A percentile compares a stretch with the other conserved stretches of the same genome.
Conservation (phyloP, 2,329 filamentous ascomycete genomes). For the Trichoderma gracile region DNA sequence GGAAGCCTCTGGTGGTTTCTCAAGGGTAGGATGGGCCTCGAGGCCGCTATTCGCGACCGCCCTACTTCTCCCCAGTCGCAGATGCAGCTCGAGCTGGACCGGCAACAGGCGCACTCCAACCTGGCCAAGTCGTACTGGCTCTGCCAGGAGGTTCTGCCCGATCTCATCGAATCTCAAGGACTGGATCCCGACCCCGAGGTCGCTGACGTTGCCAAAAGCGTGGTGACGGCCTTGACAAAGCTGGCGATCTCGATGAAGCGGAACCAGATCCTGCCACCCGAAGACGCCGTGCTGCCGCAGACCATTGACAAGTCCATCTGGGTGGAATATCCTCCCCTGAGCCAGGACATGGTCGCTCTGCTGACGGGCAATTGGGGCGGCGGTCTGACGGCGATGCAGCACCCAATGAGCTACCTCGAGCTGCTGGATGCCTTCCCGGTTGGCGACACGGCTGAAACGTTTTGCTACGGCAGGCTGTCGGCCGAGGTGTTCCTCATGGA, state of each 20-base stretch:
- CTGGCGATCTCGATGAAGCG: conserved; percentile 80
- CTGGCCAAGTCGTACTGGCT: conserved; percentile 87
- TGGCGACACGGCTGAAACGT: conserved; percentile 70
- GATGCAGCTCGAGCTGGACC: conserved; percentile 55
- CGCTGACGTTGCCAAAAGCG: conserved; percentile 54
- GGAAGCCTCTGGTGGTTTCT: conserved; percentile 89
- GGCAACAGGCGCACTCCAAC: conserved; percentile 80
- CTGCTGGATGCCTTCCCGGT: conserved; percentile 72
- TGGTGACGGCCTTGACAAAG: conserved; percentile 69
- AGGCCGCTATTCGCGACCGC: conserved; percentile 67
- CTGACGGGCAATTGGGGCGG: conserved; percentile 63
- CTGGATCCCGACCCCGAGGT: conserved; percentile 49
- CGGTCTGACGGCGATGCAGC: conserved; percentile 50
- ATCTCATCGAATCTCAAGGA: conserved; percentile 48
- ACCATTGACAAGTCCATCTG: conserved; percentile 80
- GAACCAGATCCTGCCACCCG: conserved; percentile 74
- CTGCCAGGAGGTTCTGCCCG: conserved; percentile 55
- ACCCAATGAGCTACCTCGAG: conserved; percentile 49
- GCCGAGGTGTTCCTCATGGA: conserved; percentile 76
- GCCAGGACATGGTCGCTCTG: conserved; percentile 69
- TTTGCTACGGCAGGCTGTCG: conserved; percentile 77
- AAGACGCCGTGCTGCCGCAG: conserved; percentile 69
- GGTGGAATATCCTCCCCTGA: conserved; percentile 73
- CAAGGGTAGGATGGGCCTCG: conserved; percentile 74
- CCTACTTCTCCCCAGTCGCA: conserved; percentile 53